A percentile compares a stretch with the other conserved stretches of the same genome.
Conservation (phyloP, 345 rosid genomes). For the Aquilaria sinensis region DNA sequence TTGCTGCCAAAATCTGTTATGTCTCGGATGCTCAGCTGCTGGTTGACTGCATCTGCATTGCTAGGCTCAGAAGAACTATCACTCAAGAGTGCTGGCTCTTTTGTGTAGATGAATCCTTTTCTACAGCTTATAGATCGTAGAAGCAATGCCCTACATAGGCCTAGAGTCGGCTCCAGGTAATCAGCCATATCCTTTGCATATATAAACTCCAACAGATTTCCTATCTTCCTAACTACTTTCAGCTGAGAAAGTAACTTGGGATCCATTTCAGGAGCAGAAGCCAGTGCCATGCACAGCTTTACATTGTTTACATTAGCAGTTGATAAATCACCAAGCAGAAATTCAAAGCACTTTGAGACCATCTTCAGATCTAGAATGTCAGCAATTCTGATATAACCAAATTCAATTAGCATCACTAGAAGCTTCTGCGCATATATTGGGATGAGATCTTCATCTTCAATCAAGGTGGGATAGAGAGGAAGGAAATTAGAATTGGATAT, state of each 20-base stretch:
- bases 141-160: conserved; percentile 76
- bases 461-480: conserved; percentile 84
- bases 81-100: conserved; percentile 57
- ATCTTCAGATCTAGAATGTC: conserved; percentile 78
- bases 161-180: conserved; percentile 87
- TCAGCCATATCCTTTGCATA: conserved; percentile 95
- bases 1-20: conserved; percentile 75
- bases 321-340: conserved; percentile 84
- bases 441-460: conserved; percentile 97
- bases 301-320: conserved; percentile 86
- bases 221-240: conserved; percentile 75
- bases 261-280: conserved; percentile 96
- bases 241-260: conserved; percentile 77
- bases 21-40: conserved; percentile 62
- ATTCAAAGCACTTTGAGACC: conserved; percentile 85
- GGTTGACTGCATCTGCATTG: conserved; percentile 29
- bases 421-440: conserved; percentile 97
- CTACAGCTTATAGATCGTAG: conserved; percentile 50
- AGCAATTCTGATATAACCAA: conserved; percentile 56
- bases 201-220: conserved; percentile 82
- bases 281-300: conserved; percentile 82
- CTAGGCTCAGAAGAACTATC: conserved; percentile 40
- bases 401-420: conserved; percentile 88
- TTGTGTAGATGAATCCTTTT: conserved; percentile 37
- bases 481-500: conserved; percentile 81